phyloP scores from a whole-genome alignment of 371 early-diverging fungal species.

The Rhizopus stolonifer region DNA sequence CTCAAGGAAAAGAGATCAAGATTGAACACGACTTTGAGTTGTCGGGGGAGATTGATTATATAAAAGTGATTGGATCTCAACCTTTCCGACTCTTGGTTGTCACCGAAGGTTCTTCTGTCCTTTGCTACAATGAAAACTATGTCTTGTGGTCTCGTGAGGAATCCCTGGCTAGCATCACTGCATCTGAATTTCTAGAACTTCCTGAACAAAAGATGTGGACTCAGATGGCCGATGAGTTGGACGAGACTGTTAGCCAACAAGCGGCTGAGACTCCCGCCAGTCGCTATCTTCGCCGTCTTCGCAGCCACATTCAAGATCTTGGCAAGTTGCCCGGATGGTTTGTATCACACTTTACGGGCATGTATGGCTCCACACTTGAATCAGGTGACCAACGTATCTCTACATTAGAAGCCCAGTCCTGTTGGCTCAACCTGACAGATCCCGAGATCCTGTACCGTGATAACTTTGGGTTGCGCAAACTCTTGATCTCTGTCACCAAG shows the following conservation, averaged over 20 bases:
- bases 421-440: conserved; percentile 20
- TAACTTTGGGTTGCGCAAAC: conserved; percentile 83
- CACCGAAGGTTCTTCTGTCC: conserved; percentile 59
- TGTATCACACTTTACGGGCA: conserved; percentile 23
- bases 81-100: conserved; percentile 44
- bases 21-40: conserved; percentile 41
- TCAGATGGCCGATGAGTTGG: conserved; percentile 72
- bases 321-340: conserved; percentile 35
- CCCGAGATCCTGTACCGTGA: conserved; percentile 60
- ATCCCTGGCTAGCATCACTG: conserved; percentile 66
- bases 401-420: conserved; percentile 30
- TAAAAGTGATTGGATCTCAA: conserved; percentile 16
- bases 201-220: conserved; percentile 77
- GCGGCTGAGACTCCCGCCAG: conserved; percentile 42
- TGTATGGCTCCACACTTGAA: conserved; percentile 19
- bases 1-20: conserved; percentile 13
- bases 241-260: conserved; percentile 49
- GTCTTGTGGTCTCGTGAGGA: conserved; percentile 84
- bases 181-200: conserved; percentile 79
- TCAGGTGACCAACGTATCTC: conserved; percentile 11
- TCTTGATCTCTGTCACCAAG: conserved; percentile 72
- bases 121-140: conserved; percentile 45
- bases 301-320: conserved; percentile 52
- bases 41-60: conserved; percentile 38
- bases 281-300: conserved; percentile 72